phyloP scores from a whole-genome alignment of 306 rosid species.

The Astragalus glycyphyllos region DNA sequence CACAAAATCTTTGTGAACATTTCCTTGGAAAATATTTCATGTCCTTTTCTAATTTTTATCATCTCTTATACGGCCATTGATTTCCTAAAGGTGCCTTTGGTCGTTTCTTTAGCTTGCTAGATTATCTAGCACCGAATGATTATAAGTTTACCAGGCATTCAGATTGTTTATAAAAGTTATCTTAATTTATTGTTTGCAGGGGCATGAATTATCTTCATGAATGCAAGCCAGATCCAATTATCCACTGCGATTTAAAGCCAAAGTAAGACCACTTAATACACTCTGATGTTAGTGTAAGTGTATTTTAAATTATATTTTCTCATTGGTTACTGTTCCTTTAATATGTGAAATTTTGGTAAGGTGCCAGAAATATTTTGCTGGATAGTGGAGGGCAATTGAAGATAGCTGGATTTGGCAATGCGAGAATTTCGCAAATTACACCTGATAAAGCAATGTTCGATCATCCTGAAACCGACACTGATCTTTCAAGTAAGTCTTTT shows the following conservation, averaged over 20 bases:
- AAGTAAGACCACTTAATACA: slow-evolving; percentile 88
- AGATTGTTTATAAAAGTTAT: slow-evolving; percentile 44
- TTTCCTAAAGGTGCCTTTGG: slow-evolving; percentile 30
- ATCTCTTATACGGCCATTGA: slow-evolving; percentile 30
- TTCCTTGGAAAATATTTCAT: slow-evolving; percentile 14
- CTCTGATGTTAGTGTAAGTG: slow-evolving; percentile 42
- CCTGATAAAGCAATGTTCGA: slow-evolving; percentile 71
- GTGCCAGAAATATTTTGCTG: slow-evolving; percentile 99
- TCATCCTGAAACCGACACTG: slow-evolving; percentile 57
- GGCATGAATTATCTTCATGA: slow-evolving; percentile 99
- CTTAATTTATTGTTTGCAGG: slow-evolving; percentile 66
- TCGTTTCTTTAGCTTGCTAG: slow-evolving; percentile 37
- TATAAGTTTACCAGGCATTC: slow-evolving; percentile 25
- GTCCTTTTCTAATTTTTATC: slow-evolving; percentile 17
- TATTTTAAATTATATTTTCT: slow-evolving; percentile 45
- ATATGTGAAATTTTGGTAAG: slow-evolving; percentile 87
- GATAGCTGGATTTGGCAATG: slow-evolving; percentile 90
- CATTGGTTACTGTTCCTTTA: slow-evolving; percentile 68
- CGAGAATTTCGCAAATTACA: slow-evolving; percentile 67
- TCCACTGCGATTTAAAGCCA: slow-evolving; percentile 98
- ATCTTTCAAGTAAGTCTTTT: slow-evolving; percentile 74
- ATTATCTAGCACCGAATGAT: slow-evolving; percentile 31
- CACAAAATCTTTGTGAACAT: slow-evolving; percentile 10
- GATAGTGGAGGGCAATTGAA: slow-evolving; percentile 95
- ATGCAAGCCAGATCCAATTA: slow-evolving; percentile 95